These are phyloP conservation scores for Mrakia blollopis DNA, from an alignment of 768 basidiomycete species.

Conservation along the genomic window DNA sequence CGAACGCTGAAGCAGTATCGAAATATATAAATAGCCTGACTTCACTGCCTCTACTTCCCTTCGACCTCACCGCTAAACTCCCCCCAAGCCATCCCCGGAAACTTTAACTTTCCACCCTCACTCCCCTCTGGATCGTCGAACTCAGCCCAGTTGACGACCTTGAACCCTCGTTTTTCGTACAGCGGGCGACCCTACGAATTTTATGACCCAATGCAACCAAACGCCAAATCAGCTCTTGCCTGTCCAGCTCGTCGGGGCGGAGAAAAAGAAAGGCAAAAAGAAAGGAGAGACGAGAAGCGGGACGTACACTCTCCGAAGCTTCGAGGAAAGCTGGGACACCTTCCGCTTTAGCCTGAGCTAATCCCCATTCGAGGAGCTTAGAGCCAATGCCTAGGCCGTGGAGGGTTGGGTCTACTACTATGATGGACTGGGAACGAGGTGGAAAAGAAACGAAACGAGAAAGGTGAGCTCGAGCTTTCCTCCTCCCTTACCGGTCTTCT, in stretches of 20 bases:
- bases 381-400: background rate
- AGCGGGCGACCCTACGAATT: background rate
- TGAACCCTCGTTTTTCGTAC: background rate
- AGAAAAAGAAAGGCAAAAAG: background rate
- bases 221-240: no score
- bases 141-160: constrained; percentile 2
- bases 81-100: constrained; percentile 4
- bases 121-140: background rate
- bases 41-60: no score
- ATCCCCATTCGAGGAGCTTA: background rate
- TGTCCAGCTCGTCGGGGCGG: no score
- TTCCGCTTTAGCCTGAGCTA: background rate
- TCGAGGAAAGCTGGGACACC: background rate
- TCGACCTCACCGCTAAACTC: background rate
- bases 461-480: no score
- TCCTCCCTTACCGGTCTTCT: background rate
- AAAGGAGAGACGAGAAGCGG: background rate
- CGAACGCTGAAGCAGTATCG: no score
- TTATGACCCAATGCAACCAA: no score
- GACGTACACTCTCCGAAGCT: background rate
- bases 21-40: no score
- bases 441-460: no score
- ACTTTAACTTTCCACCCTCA: background rate
- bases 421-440: background rate
- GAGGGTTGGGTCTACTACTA: background rate